Evolutionary conservation across 2,329 filamentous ascomycete species (phyloP).

Genomic region (Pleomassaria siparia): DNA sequence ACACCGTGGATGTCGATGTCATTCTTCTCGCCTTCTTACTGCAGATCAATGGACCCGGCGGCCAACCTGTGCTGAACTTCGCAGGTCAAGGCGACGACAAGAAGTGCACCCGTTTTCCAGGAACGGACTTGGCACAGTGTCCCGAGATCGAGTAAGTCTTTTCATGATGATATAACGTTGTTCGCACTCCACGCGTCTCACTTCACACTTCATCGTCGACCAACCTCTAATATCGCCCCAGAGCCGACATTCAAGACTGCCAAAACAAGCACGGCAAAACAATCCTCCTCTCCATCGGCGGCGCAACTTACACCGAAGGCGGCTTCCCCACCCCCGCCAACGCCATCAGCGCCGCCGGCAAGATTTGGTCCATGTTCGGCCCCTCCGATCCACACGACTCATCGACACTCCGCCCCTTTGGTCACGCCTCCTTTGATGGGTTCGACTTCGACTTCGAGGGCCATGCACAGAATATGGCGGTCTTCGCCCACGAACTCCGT

Average conservation of each 20-base stretch:
- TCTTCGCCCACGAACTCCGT: constrained; percentile 62
- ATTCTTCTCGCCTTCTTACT: constrained; percentile 67
- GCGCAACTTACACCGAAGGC: constrained; percentile 69
- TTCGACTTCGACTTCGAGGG: constrained; percentile 78
- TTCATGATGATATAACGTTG: too few relatives aligned
- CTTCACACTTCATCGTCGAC: too few relatives aligned
- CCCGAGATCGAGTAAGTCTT: constrained; percentile 63
- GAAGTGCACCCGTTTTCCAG: constrained; percentile 60
- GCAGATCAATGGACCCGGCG: constrained; percentile 55
- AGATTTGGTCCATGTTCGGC: constrained; percentile 72
- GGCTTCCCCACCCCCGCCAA: constrained; percentile 53
- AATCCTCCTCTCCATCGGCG: constrained; percentile 71
- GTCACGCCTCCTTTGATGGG: constrained; percentile 66
- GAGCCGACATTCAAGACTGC: constrained; percentile 57
- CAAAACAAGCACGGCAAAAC: constrained; percentile 66
- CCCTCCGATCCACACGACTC: constrained; percentile 55
- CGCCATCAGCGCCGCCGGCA: constrained; percentile 44
- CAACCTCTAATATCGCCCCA: constrained; percentile 15
- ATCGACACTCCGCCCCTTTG: constrained; percentile 64
- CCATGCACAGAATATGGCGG: constrained; percentile 58
- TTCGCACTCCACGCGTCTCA: too few relatives aligned
- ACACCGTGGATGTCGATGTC: too few relatives aligned
- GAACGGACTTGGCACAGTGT: constrained; percentile 62
- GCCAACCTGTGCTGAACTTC: constrained; percentile 61
- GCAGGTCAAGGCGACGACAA: constrained; percentile 59